phyloP scores from a whole-genome alignment of 768 basidiomycete species.

The Phylloporus scabripes region DNA sequence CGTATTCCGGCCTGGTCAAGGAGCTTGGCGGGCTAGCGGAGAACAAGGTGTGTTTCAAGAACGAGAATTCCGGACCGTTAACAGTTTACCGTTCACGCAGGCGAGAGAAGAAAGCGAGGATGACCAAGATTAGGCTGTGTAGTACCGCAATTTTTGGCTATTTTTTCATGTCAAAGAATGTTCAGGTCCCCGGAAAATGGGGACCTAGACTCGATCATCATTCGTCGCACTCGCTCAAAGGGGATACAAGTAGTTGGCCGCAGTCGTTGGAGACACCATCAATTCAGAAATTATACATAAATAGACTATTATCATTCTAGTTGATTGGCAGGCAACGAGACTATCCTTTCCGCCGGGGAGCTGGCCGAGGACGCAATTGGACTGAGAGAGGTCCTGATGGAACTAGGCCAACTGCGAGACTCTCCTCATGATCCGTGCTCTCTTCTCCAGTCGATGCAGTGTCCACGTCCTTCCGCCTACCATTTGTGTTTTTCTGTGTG shows the following conservation, averaged over 20 bases:
- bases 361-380: slow-evolving; percentile 40
- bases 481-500: slow-evolving; percentile 1
- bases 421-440: slow-evolving; percentile 15
- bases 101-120: slow-evolving; percentile 33
- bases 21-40: slow-evolving; percentile 77
- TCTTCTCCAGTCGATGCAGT: slow-evolving; percentile 10
- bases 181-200: slow-evolving; percentile 2
- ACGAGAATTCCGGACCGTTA: background rate
- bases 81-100: slow-evolving; percentile 19
- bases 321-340: slow-evolving; percentile 1
- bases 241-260: background rate
- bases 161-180: slow-evolving; percentile 1
- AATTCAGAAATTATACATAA: slow-evolving; percentile 3
- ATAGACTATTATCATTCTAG: slow-evolving; percentile 1
- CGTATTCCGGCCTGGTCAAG: slow-evolving; percentile 64
- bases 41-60: slow-evolving; percentile 55
- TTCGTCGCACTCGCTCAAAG: background rate
- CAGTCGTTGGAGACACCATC: slow-evolving; percentile 1
- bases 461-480: background rate
- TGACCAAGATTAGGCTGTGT: slow-evolving; percentile 30
- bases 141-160: background rate
- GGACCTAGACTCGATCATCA: background rate
- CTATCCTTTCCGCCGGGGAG: slow-evolving; percentile 25
- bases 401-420: background rate
- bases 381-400: slow-evolving; percentile 26